A percentile compares a stretch with the other conserved stretches of the same genome.
Conservation (phyloP, 495 filamentous ascomycete genomes). For the Podospora didyma region DNA sequence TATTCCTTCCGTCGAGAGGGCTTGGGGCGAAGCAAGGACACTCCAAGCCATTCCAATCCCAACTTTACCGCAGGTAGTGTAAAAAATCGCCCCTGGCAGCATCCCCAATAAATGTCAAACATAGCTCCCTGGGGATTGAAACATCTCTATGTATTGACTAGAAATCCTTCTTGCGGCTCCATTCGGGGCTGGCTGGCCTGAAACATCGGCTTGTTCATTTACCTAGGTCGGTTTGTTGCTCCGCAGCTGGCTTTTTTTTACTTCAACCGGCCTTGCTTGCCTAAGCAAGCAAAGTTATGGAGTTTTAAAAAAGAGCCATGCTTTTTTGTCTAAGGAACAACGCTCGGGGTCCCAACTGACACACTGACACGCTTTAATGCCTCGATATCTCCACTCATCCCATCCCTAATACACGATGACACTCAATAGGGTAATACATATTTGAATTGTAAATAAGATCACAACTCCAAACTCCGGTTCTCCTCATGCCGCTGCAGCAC, state of each 20-base stretch:
- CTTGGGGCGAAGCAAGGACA: no score
- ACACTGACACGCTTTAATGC: no score
- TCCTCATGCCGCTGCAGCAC: background rate
- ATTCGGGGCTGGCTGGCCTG: slow-evolving; percentile 1
- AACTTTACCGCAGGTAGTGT: no score
- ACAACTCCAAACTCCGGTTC: background rate
- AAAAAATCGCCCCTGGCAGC: background rate
- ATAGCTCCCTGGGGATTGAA: slow-evolving; percentile 4
- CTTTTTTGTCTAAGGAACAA: no score
- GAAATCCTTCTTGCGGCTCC: background rate
- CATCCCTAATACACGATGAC: no score
- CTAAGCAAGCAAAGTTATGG: no score
- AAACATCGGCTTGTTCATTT: slow-evolving; percentile 4
- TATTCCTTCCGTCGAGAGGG: no score
- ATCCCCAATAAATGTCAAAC: slow-evolving; percentile 7
- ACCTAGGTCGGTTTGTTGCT: background rate
- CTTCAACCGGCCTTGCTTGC: background rate
- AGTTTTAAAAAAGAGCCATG: no score
- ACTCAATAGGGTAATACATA: no score
- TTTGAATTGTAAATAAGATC: background rate
- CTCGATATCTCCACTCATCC: no score
- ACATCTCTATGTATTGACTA: slow-evolving; percentile 4
- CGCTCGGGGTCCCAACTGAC: no score
- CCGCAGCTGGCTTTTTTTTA: background rate
- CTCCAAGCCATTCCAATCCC: background rate